Evolutionary conservation across 1,139 yeast genomes (phyloP), one percentile per base, ranked within the genome.

Genomic region (Geotrichum histeridarum): DNA sequence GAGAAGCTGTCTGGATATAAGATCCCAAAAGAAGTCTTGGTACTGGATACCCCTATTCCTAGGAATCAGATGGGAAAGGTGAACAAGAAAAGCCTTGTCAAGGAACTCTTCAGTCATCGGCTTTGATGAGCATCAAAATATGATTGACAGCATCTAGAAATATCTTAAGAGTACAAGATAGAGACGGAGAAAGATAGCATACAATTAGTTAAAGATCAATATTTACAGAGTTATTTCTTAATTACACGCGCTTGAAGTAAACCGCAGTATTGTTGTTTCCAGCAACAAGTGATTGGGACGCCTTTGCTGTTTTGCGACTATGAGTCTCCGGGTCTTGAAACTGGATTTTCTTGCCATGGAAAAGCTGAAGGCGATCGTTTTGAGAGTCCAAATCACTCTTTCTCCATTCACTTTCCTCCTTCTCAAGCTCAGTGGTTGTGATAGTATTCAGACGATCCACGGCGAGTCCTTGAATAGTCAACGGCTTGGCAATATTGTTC

Each of bases 251-350:
- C 45, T 53, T 56, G 51, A 58, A 86, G 68, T 73, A 86, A 43
- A 87, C 77, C 33, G 86, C 91, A 30, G 87, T 78, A 43, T 80
- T 73, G 50, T 77, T 75, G 17, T 74, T 79, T 9, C 93, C 90
- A 4, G 91, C 86, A 45, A 76, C 78, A 2, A 85, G 66, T 6
- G 75, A 79, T 67, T 86, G 93, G 50, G 79, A 77, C 7, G 76
- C 73, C 4, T 60, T 63, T 11, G 60, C 65, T 1, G 56, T 56
- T 12, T 64, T 50, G 15, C 57, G 59, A 12, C 57, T 53, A 14
- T 64, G 67, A 15, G 67, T 62, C 30, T 62, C 53, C 2, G 55
- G 54, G 47, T 58, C 61, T 6, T 46, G 50, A 48, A 64, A 69
- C 36, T 60, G 59, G 11, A 61, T 53, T 32, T 67, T 51, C 41